Base-by-base conservation (phyloP, 1,284 basidiomycete species). In the Ganoderma leucocontextum region DNA sequence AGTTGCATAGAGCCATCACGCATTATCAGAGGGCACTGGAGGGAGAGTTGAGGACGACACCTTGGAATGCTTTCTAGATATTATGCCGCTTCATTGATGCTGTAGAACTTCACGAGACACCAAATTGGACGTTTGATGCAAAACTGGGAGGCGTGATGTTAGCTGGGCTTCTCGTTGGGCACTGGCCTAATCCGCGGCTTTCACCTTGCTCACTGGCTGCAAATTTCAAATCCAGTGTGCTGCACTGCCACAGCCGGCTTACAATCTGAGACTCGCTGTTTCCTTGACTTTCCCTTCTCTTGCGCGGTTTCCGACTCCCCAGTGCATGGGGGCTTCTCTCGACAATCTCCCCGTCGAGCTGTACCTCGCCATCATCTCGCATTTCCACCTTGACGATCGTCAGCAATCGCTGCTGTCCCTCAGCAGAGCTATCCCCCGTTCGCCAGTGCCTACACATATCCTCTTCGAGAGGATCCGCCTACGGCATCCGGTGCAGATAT, bases 381-480 rank as follows among this genome's bases (percentile, higher is more conserved):
- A 84, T 22, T 67, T 91, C 10, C 80, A 85, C 25, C 69, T 75
- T 1, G 70, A 78, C 19, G 77, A 82, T 62, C 75, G 82, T 22
- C 84, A 84, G 64, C 78, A 78, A 29, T 82, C 85, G 2, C 75
- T 85, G 13, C 75, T 89, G n/a, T 79, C 87, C 0, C 81, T 93
- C 53, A 84, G 82, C 33, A 81, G 86, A 42, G 87, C 87, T 7
- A 78, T 90, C 57, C 89, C 91, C 7, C 76, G 76, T 47, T 83
- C 85, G 0, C 84, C 87, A 0, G 82, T 93, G 44, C 85, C 89
- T 0, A 68, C 80, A 15, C 71, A 84, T 53, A 78, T 82, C 58
- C 82, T 93, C 33, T 92, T 89, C 73, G 78, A 83, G 38, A 75
- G 76, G 42, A 81, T 92, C 52, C 78, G 76, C 60, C 78, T 93